Conservation (phyloP, 805 yeast genomes). For the Candida xyloterini region DNA sequence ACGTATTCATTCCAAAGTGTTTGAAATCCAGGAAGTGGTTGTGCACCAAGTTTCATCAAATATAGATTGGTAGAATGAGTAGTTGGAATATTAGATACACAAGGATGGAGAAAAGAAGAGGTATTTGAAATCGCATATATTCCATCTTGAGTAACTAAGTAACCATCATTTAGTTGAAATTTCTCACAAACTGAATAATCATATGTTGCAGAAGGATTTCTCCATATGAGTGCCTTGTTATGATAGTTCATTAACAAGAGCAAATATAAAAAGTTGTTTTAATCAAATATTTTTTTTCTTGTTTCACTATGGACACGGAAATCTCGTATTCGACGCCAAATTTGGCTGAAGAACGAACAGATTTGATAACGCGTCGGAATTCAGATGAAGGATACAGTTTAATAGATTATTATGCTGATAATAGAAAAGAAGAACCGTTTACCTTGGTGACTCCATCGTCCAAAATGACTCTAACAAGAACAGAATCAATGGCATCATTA, state of each 20-base stretch:
- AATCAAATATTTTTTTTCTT: conserved; percentile 2
- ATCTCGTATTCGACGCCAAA: conserved; percentile 12
- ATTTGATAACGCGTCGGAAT: conserved; percentile 2
- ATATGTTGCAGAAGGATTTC: conserved; percentile 27
- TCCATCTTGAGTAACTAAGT: conserved; percentile 19
- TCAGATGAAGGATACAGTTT: conserved; percentile 23
- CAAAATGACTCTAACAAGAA: conserved; percentile 18
- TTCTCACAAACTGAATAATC: conserved; percentile 33
- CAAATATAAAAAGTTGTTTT: neutral
- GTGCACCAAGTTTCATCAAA: conserved; percentile 19
- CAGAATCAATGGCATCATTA: conserved; percentile 25
- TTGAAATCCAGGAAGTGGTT: conserved; percentile 41
- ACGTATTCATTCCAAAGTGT: conserved; percentile 50
- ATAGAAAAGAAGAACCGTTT: conserved; percentile 7
- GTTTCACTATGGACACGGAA: conserved; percentile 6
- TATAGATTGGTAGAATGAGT: conserved; percentile 20
- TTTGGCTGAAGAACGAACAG: conserved; percentile 2
- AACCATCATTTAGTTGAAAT: conserved; percentile 32
- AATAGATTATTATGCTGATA: conserved; percentile 20
- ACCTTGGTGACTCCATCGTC: conserved; percentile 5
- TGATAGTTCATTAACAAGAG: neutral
- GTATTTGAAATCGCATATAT: neutral
- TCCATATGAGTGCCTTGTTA: conserved; percentile 28
- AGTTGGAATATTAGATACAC: conserved; percentile 22
- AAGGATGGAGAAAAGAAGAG: conserved; percentile 15